Evolutionary conservation across 768 basidiomycete species (phyloP).

Genomic region (Leccinum obscurum): DNA sequence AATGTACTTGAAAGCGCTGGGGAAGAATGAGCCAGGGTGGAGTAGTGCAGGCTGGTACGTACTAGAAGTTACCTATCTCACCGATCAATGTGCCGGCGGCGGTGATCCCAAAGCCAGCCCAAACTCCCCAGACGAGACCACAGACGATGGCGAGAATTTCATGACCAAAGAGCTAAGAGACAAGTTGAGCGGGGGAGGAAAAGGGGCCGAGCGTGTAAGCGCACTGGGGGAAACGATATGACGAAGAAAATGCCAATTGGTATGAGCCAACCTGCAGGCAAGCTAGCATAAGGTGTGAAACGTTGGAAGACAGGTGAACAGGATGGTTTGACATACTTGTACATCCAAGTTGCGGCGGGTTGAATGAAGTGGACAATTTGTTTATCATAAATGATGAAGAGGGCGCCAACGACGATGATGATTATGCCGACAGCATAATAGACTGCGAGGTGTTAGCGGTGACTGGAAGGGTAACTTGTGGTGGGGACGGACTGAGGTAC

Average conservation of each 20-base stretch:
- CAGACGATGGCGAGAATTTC: conserved; percentile 89
- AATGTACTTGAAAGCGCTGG: conserved; percentile 80
- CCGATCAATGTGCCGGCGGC: conserved; percentile 81
- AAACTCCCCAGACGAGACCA: conserved; percentile 88
- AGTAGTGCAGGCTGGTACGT: conserved; percentile 30
- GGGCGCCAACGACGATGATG: conserved; percentile 46
- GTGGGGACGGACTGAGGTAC: conserved; percentile 54
- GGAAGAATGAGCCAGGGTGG: conserved; percentile 14
- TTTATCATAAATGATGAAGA: conserved; percentile 63
- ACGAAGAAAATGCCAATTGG: conserved; percentile 82
- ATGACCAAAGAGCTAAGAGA: conserved; percentile 76
- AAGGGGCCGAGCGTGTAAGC: conserved; percentile 16
- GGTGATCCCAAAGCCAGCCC: conserved; percentile 86
- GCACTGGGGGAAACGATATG: conserved; percentile 81
- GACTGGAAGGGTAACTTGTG: neutral
- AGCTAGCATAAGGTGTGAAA: conserved; percentile 32
- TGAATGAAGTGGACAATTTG: conserved; percentile 51
- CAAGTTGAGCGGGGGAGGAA: conserved; percentile 5
- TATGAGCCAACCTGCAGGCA: conserved; percentile 67
- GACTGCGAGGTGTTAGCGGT: conserved; percentile 25
- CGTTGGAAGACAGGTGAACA: neutral
- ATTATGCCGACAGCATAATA: conserved; percentile 53
- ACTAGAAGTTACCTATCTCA: conserved; percentile 89
- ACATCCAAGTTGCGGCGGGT: conserved; percentile 49
- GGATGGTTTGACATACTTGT: conserved; percentile 29